A percentile compares a stretch with the other conserved stretches of the same genome.
phyloP scores from a whole-genome alignment of 139 green algal genomes.

The Chlamydomonas asymmetrica region DNA sequence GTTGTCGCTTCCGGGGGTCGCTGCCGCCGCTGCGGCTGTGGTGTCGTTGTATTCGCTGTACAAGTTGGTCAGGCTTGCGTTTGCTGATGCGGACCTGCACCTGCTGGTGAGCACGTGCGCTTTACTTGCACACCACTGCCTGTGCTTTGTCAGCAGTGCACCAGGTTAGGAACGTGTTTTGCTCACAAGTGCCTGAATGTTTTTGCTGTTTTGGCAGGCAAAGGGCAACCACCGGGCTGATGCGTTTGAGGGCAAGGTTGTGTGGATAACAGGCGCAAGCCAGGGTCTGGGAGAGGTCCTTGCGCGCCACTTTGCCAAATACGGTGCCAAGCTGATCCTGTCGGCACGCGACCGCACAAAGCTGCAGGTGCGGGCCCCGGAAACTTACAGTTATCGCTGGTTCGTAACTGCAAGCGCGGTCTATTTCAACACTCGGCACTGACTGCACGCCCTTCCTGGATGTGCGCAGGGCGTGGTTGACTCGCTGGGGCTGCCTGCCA shows the following conservation, averaged over 20 bases:
- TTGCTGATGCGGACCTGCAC: constrained; percentile 36
- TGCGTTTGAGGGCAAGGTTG: constrained; percentile 61
- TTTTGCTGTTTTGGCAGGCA: constrained; percentile 8
- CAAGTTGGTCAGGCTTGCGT: constrained; percentile 17
- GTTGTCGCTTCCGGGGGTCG: no score
- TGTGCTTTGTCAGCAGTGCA: no score
- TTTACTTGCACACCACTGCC: no score
- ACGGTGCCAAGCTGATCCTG: constrained; percentile 70
- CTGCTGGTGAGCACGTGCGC: no score
- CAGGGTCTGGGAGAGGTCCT: constrained; percentile 74
- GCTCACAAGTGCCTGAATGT: no score
- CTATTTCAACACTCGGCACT: not conserved
- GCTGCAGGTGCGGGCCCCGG: no score
- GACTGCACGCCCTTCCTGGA: not conserved
- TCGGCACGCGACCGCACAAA: constrained; percentile 51
- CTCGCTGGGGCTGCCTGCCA: not conserved
- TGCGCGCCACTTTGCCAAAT: constrained; percentile 57
- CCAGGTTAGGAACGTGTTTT: no score
- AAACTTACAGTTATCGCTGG: no score
- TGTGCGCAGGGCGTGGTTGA: not conserved
- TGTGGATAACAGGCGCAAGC: constrained; percentile 83
- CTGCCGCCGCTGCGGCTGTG: not conserved
- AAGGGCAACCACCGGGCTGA: no score
- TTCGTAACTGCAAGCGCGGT: no score
- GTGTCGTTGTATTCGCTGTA: constrained; percentile 1